Evolutionary conservation across 768 basidiomycete genomes (phyloP).

Genomic region (Chalciporus pseudorubinellus): DNA sequence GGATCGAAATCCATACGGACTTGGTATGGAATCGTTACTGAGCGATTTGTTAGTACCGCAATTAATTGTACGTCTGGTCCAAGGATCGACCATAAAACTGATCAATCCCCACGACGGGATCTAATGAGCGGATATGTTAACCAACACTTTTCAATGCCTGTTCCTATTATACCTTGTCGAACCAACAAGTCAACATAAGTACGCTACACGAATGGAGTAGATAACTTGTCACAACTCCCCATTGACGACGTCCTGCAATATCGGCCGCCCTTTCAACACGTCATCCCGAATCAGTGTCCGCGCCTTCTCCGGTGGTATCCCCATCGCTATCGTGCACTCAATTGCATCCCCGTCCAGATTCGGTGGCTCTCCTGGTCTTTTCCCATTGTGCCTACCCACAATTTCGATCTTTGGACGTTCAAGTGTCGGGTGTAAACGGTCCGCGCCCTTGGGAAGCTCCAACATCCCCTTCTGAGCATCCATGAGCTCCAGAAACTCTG

Average conservation of each 20-base stretch:
- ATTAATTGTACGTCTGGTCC: too few species aligned
- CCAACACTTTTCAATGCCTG: background rate
- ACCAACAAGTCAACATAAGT: background rate
- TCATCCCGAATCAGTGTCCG: slow-evolving; percentile 37
- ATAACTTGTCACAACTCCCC: slow-evolving; percentile 27
- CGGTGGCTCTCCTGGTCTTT: slow-evolving; percentile 8
- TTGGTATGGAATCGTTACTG: too few species aligned
- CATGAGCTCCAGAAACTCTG: too few species aligned
- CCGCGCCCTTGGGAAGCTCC: slow-evolving; percentile 51
- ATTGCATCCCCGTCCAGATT: background rate
- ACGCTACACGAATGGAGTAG: slow-evolving; percentile 2
- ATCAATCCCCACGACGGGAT: too few species aligned
- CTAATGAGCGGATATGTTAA: too few species aligned
- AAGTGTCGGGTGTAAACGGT: slow-evolving; percentile 46
- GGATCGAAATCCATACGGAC: too few species aligned
- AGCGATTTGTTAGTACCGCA: too few species aligned
- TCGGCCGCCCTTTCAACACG: slow-evolving; percentile 53
- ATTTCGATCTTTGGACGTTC: slow-evolving; percentile 11
- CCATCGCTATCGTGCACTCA: slow-evolving; percentile 1
- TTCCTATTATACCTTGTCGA: background rate
- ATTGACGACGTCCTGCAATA: slow-evolving; percentile 61
- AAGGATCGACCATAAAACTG: too few species aligned
- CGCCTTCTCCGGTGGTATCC: slow-evolving; percentile 36
- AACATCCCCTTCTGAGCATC: too few species aligned
- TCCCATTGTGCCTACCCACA: slow-evolving; percentile 14